These are phyloP conservation scores for Pulveroboletus sp. DNA, from an alignment of 768 basidiomycete species.

Conservation along the genomic window DNA sequence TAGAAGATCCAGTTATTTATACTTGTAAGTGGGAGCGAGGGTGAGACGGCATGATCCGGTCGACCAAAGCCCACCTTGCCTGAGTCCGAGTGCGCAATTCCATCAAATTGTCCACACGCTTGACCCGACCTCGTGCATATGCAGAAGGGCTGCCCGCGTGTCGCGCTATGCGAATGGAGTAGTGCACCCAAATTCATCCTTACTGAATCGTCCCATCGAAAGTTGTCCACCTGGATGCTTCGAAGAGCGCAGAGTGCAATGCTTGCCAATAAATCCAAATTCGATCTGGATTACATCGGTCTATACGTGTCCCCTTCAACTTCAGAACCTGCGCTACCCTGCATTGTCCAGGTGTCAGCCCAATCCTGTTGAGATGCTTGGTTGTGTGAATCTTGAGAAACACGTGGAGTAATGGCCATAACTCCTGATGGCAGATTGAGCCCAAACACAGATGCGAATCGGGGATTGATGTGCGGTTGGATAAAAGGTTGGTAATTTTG, in stretches of 20 bases:
- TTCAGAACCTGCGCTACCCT: constrained; percentile 22
- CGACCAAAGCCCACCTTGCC: not conserved
- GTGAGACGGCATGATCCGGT: not conserved
- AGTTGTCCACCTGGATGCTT: constrained; percentile 2
- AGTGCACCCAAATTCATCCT: not conserved
- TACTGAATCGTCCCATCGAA: not conserved
- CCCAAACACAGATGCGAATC: constrained; percentile 67
- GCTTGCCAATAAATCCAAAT: constrained; percentile 20
- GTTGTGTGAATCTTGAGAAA: constrained; percentile 16
- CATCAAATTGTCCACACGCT: too few relatives aligned
- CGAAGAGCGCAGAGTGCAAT: not conserved
- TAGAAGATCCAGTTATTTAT: constrained; percentile 16
- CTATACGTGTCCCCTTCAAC: constrained; percentile 26
- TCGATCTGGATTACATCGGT: constrained; percentile 22
- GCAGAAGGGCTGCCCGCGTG: not conserved
- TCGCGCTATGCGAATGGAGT: not conserved
- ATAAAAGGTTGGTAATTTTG: constrained; percentile 34
- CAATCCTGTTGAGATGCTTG: constrained; percentile 20
- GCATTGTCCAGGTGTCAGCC: constrained; percentile 40
- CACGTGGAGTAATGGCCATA: constrained; percentile 25
- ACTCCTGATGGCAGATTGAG: constrained; percentile 34
- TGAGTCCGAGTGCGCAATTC: not conserved
- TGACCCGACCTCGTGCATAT: too few relatives aligned
- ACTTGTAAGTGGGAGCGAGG: not conserved
- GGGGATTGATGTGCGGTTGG: constrained; percentile 84